These are phyloP conservation scores for Tetrahymena borealis DNA, from an alignment of 73 alveolate species.

Conservation along the genomic window DNA sequence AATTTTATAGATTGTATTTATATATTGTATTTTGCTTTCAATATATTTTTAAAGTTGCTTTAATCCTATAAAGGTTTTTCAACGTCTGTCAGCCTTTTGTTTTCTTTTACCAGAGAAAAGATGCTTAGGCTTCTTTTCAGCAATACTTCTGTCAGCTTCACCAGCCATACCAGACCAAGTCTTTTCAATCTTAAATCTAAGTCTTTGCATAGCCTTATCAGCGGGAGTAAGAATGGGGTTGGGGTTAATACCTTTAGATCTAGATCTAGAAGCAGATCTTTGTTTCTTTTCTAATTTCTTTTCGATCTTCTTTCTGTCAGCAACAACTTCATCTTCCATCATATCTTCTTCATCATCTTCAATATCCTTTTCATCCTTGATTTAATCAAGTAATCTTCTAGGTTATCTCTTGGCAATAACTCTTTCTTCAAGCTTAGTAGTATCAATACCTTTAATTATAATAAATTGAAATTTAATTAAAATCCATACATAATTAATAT, in stretches of 20 bases:
- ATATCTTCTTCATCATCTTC: constrained; percentile 47
- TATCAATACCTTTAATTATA: constrained; percentile 11
- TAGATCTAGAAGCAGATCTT: constrained; percentile 49
- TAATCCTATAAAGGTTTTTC: constrained; percentile 8
- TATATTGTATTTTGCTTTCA: background rate
- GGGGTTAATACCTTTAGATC: constrained; percentile 72
- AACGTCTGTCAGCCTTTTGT: constrained; percentile 92
- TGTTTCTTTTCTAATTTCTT: constrained; percentile 54
- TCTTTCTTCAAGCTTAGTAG: constrained; percentile 7
- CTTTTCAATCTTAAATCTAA: constrained; percentile 77
- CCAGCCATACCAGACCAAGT: constrained; percentile 69
- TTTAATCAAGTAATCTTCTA: constrained; percentile 2
- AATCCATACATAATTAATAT: too few species aligned
- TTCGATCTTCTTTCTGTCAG: constrained; percentile 33
- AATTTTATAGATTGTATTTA: background rate
- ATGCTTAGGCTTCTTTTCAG: constrained; percentile 83
- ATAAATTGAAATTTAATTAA: background rate
- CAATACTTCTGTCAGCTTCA: constrained; percentile 86
- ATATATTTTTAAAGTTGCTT: background rate
- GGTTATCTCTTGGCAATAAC: constrained; percentile 7
- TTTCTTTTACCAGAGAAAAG: constrained; percentile 93
- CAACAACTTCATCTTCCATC: constrained; percentile 58
- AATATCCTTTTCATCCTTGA: background rate
- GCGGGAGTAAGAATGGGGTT: constrained; percentile 44
- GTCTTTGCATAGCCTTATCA: constrained; percentile 55